Percentiles rank a stretch among this genome's conserved stretches.
Evolutionary conservation across 1,284 basidiomycete genomes (phyloP).

Genomic region (Trichosporon sp.): DNA sequence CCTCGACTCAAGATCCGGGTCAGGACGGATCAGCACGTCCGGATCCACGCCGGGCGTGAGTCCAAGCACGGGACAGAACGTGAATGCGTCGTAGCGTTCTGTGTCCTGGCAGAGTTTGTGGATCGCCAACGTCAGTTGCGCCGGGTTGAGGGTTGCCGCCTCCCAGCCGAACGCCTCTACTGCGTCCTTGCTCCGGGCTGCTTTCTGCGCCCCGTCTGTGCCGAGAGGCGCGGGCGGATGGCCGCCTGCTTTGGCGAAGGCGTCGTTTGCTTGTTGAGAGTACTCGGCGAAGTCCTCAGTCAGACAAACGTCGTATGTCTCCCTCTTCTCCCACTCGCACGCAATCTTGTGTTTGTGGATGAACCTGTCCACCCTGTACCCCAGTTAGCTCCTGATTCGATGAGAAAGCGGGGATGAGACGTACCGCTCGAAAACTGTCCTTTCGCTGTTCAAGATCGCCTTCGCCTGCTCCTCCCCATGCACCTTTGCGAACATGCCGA

Average conservation of each 20-base stretch:
- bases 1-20: background rate
- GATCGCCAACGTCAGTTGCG: slow-evolving; percentile 43
- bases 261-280: slow-evolving; percentile 32
- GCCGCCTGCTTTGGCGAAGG: slow-evolving; percentile 29
- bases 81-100: slow-evolving; percentile 39
- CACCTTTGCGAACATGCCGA: slow-evolving; percentile 39
- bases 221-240: slow-evolving; percentile 27
- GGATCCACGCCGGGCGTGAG: background rate
- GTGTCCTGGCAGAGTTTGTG: slow-evolving; percentile 32
- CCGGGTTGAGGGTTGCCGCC: slow-evolving; percentile 48
- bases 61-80: slow-evolving; percentile 20
- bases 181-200: slow-evolving; percentile 24
- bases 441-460: slow-evolving; percentile 25
- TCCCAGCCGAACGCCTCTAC: slow-evolving; percentile 38
- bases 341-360: slow-evolving; percentile 40
- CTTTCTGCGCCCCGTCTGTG: slow-evolving; percentile 25
- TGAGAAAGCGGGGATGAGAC: no score
- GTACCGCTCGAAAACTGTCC: slow-evolving; percentile 21
- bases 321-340: slow-evolving; percentile 46
- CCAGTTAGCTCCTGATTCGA: no score
- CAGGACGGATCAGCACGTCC: background rate
- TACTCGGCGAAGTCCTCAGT: slow-evolving; percentile 42
- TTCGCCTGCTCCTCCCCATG: slow-evolving; percentile 42
- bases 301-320: slow-evolving; percentile 46
- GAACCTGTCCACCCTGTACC: slow-evolving; percentile 33